Evolutionary conservation across 805 yeast genomes (phyloP).

Genomic region (Komagataella mondaviorum): DNA sequence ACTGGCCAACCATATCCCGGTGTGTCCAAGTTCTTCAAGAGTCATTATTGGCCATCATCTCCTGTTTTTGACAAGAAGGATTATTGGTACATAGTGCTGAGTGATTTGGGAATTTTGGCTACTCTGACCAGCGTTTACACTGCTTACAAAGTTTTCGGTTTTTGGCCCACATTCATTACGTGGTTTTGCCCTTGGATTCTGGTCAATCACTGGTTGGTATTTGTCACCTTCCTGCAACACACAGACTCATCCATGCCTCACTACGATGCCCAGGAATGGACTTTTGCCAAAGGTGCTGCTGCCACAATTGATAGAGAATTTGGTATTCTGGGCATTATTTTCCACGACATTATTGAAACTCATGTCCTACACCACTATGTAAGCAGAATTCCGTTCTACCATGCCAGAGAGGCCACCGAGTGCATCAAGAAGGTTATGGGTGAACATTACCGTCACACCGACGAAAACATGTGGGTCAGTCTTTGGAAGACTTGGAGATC

Average conservation of each 20-base stretch:
- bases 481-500: conserved; percentile 45
- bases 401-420: conserved; percentile 38
- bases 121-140: conserved; percentile 32
- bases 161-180: conserved; percentile 34
- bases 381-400: conserved; percentile 41
- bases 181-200: conserved; percentile 47
- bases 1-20: conserved; percentile 40
- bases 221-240: conserved; percentile 50
- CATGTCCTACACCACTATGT: conserved; percentile 45
- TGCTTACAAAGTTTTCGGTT: conserved; percentile 35
- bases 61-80: conserved; percentile 41
- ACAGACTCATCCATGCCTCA: conserved; percentile 49
- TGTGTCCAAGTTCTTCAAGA: conserved; percentile 24
- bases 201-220: conserved; percentile 56
- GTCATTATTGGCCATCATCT: conserved; percentile 42
- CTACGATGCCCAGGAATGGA: conserved; percentile 43
- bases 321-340: conserved; percentile 44
- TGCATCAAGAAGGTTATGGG: conserved; percentile 41
- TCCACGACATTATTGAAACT: conserved; percentile 47
- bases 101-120: conserved; percentile 40
- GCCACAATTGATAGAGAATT: conserved; percentile 51
- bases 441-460: conserved; percentile 31
- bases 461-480: conserved; percentile 43
- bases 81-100: conserved; percentile 38
- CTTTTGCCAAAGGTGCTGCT: conserved; percentile 55